Base-by-base conservation (phyloP, 495 filamentous ascomycete species). In the Arthonia radiata region DNA sequence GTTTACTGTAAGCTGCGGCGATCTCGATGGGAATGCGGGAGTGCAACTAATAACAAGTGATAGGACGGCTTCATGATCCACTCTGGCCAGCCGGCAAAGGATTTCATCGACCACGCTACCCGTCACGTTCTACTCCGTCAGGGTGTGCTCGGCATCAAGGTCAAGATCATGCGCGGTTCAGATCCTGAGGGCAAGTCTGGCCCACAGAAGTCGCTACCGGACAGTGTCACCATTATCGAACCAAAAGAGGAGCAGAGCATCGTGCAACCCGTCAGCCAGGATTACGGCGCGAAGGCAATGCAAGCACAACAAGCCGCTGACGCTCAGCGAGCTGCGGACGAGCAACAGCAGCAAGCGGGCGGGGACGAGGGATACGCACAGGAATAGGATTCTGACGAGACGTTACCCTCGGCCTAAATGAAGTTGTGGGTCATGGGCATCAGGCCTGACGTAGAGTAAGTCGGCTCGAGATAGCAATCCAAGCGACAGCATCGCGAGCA, bases 11-110 rank as follows among this genome's bases (percentile, higher is more conserved):
- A 34, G n/a, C n/a, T n/a, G n/a, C n/a, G n/a, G 65, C 58, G 22
- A 14, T 15, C 7, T 14, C 11, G 11, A 6, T 22, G 19, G 6
- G 19, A 16, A 18, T n/a, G 9, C 8, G 14, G 4, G 3, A 21
- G 21, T n/a, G n/a, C n/a, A 21, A 15, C 22, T 26, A 32, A 31
- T 24, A 18, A 32, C 28, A 37, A 27, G 10, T 10, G 15, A 32
- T 38, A 76, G 70, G 86, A 97, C 53, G 86, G 86, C 47, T 97
- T 97, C 79, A 97, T 97, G 86, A 97, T 97, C 65, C 86, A 97
- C 77, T 94, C 86, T 49, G 86, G 86, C 61, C 86, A 94, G 50
- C 86, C 86, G 41, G 89, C 86, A 43, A 82, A 86, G 59, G 86
- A 97, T 59, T 97, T 97, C 65, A 97, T 97, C 56, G 86, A 97